Evolutionary conservation across 345 rosid species (phyloP).

Genomic region (Rhodamnia rubescens): DNA sequence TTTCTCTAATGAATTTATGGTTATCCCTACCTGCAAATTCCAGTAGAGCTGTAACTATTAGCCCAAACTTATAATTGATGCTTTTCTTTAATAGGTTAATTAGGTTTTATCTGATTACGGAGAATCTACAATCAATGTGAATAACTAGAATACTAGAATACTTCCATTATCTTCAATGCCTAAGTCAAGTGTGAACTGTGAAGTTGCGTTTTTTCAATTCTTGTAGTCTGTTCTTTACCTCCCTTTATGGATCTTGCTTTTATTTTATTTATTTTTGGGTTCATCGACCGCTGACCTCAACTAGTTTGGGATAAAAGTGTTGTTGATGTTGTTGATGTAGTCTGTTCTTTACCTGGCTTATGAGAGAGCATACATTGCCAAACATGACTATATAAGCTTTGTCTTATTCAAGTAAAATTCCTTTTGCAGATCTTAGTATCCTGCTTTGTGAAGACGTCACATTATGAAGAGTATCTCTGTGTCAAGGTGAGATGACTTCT

Average conservation of each 20-base stretch:
- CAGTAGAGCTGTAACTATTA: not conserved
- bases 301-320: too few relatives aligned
- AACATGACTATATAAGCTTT: not conserved
- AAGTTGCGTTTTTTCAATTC: not conserved
- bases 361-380: not conserved
- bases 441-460: slow-evolving; percentile 91
- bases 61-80: not conserved
- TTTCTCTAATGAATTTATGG: not conserved
- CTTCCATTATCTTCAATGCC: not conserved
- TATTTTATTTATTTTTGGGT: too few relatives aligned
- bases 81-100: not conserved
- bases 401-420: not conserved
- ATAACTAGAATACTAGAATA: not conserved
- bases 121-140: not conserved
- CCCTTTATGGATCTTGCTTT: too few relatives aligned
- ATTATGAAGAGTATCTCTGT: slow-evolving; percentile 67
- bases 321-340: too few relatives aligned
- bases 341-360: not conserved
- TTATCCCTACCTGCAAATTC: not conserved
- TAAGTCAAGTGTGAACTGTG: not conserved
- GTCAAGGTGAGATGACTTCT: slow-evolving; percentile 50
- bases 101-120: not conserved
- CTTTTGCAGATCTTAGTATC: slow-evolving; percentile 71
- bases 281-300: too few relatives aligned
- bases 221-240: not conserved